Evolutionary conservation across 768 basidiomycete species (phyloP), one percentile per base, ranked within the genome.

Genomic region (Tulasnella sp.): DNA sequence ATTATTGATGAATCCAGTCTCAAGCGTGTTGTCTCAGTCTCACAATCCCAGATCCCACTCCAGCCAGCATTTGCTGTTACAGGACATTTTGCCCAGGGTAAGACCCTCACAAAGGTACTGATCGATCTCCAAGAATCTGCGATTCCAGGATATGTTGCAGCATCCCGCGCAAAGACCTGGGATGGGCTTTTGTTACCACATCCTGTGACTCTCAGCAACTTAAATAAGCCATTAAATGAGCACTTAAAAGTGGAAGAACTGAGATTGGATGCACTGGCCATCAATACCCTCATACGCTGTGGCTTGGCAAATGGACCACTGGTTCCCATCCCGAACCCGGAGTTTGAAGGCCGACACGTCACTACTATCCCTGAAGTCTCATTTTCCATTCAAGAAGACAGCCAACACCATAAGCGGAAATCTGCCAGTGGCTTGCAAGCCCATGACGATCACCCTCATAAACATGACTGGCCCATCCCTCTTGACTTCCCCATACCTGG

Each of bases 51-150:
- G 56, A 46, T 84, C 0, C 82, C 82, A 0, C 81, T 85, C 31
- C 81, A 86, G 46, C 84, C 84, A 0, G 85, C 80, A 0, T 86
- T 85, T 82, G 83, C 85, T 3, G 75, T 85, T 0, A 85, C 85
- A 0, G 84, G 84, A 1, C 85, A 86, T 40, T 82, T 81, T 21
- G 82, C 83, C 2, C 85, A 86, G 81, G 85, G 85, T 7, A 84
- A 84, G 71, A 83, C 83, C 0, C 62, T 86, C 16, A 79, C 77
- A 0, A 71, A 72, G 19, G 81, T 85, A 0, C 16, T 86, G 1
- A 81, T 81, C 1, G 81, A 82, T n/a, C 52, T 86, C 10, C 78
- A 81, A 27, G 76, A 82, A 8, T 84, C 83, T 1, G 82, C 83
- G 0, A 84, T 83, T 81, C 80, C 58, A 8, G 83, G 84, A 16